Conservation (phyloP, 805 yeast species). For the Candida golubevii region DNA sequence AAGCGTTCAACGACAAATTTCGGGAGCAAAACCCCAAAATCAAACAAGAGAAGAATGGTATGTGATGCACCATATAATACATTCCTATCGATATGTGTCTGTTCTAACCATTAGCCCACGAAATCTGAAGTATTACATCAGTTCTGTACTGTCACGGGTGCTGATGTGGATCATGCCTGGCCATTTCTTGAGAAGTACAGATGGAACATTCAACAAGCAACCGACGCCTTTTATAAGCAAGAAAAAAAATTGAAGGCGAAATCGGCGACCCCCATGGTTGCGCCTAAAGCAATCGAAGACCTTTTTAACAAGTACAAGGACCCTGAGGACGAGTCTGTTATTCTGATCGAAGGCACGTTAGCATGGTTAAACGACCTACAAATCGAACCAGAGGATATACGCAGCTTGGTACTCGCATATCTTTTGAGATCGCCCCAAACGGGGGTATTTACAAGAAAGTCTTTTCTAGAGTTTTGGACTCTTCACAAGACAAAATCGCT, state of each 20-base stretch:
- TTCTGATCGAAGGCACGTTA: slow-evolving; percentile 79
- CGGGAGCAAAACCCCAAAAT: no score
- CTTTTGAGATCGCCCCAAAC: slow-evolving; percentile 61
- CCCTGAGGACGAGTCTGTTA: slow-evolving; percentile 30
- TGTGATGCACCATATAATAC: no score
- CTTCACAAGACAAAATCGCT: slow-evolving; percentile 19
- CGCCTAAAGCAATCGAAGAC: slow-evolving; percentile 15
- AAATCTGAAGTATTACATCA: slow-evolving; percentile 21
- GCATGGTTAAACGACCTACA: slow-evolving; percentile 61
- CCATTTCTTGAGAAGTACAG: slow-evolving; percentile 28
- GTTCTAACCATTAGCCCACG: no score
- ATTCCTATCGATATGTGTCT: no score
- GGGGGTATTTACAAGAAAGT: slow-evolving; percentile 52
- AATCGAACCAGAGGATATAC: slow-evolving; percentile 69
- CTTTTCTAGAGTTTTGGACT: slow-evolving; percentile 58
- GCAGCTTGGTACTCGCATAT: slow-evolving; percentile 66
- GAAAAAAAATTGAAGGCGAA: no score
- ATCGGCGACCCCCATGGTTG: neutral
- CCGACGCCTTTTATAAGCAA: slow-evolving; percentile 25
- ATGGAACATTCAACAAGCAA: slow-evolving; percentile 29
- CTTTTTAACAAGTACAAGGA: slow-evolving; percentile 35
- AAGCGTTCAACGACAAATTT: no score
- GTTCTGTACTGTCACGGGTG: slow-evolving; percentile 41
- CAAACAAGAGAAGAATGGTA: no score
- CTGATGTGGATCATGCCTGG: slow-evolving; percentile 31